Percentiles rank a stretch among this genome's conserved stretches.
Evolutionary conservation across 2,329 filamentous ascomycete species (phyloP).

Genomic region (Paecilomyces fulvus): DNA sequence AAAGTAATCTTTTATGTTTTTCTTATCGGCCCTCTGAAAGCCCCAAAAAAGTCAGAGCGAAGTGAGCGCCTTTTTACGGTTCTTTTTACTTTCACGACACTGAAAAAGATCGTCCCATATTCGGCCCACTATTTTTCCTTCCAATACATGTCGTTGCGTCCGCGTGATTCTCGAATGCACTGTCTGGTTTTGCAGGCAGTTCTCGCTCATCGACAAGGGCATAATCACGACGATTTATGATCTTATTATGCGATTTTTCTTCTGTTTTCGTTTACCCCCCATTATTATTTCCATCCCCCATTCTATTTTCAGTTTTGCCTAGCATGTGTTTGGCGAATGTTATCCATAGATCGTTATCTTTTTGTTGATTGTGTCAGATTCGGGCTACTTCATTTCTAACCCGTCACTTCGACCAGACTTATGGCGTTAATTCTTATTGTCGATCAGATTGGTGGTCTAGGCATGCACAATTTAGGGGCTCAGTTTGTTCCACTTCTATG

Average conservation of each 20-base stretch:
- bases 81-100: not conserved
- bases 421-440: slow-evolving; percentile 7
- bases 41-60: not conserved
- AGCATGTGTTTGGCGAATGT: slow-evolving; percentile 19
- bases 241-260: slow-evolving; percentile 17
- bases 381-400: slow-evolving; percentile 22
- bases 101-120: not conserved
- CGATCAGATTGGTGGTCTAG: not conserved
- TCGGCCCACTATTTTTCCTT: slow-evolving; percentile 1
- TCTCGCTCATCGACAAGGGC: slow-evolving; percentile 6
- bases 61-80: not conserved
- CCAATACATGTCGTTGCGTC: slow-evolving; percentile 4
- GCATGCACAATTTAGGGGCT: not conserved
- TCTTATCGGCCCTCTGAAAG: not conserved
- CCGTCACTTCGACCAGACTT: slow-evolving; percentile 2
- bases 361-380: slow-evolving; percentile 16
- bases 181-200: not conserved
- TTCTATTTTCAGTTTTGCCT: slow-evolving; percentile 14
- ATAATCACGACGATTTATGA: slow-evolving; percentile 15
- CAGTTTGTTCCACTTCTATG: not conserved
- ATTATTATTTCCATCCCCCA: slow-evolving; percentile 13
- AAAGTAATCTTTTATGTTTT: not conserved
- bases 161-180: slow-evolving; percentile 2
- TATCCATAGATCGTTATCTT: slow-evolving; percentile 30
- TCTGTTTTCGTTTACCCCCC: slow-evolving; percentile 5